Evolutionary conservation across 1,284 basidiomycete species (phyloP).

Genomic region (Pascua sp.): DNA sequence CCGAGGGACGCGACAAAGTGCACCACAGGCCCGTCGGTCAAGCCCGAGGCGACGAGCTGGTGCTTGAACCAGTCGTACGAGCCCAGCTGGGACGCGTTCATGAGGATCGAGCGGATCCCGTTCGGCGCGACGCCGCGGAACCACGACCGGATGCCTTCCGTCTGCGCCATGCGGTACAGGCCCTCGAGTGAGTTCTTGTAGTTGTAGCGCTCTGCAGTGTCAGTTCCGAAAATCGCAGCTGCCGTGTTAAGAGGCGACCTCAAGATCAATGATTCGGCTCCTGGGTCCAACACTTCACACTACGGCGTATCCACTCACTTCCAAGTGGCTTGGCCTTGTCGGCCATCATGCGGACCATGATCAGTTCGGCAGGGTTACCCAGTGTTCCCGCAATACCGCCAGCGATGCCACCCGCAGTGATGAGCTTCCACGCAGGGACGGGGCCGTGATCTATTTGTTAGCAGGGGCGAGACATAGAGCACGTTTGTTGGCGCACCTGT

Average conservation of each 20-base stretch:
- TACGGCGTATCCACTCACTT: slow-evolving; percentile 22
- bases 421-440: slow-evolving; percentile 74
- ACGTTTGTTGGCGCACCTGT: slow-evolving; percentile 50
- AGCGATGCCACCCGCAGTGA: slow-evolving; percentile 65
- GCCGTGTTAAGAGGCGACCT: background rate
- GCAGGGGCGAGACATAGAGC: background rate
- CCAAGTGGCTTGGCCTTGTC: slow-evolving; percentile 81
- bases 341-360: slow-evolving; percentile 79
- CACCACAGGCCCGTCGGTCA: slow-evolving; percentile 72
- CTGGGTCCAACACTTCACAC: too few species aligned
- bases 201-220: slow-evolving; percentile 54
- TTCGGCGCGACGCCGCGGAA: slow-evolving; percentile 79
- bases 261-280: background rate
- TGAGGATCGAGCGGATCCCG: slow-evolving; percentile 75
- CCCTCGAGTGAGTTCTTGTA: slow-evolving; percentile 85
- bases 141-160: slow-evolving; percentile 73
- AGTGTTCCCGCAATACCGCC: slow-evolving; percentile 76
- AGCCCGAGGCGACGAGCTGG: slow-evolving; percentile 64
- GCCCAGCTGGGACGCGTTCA: slow-evolving; percentile 88
- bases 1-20: slow-evolving; percentile 83
- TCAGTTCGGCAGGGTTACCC: slow-evolving; percentile 83
- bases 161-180: slow-evolving; percentile 74
- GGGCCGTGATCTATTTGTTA: slow-evolving; percentile 29
- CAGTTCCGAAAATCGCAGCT: background rate
- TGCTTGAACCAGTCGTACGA: slow-evolving; percentile 89